These are phyloP conservation scores for Phytophthora chlamydospora DNA, from an alignment of 352 stramenopile species.

Conservation along the genomic window DNA sequence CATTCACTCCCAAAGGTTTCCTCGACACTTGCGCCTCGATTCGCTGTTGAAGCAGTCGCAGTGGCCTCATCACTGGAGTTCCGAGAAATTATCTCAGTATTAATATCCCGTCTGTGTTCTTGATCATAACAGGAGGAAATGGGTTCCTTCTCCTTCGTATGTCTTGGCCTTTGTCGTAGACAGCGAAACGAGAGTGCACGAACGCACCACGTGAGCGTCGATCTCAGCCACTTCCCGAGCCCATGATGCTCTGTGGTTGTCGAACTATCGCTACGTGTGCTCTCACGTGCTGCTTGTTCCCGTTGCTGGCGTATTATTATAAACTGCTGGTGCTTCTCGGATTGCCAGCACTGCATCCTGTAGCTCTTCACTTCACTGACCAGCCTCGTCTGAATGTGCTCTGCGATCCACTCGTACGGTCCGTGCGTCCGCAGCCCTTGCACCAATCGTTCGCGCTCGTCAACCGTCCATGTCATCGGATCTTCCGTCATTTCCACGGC, in stretches of 20 bases:
- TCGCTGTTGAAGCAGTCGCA: not conserved
- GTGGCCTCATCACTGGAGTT: too few relatives aligned
- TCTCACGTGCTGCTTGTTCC: not conserved
- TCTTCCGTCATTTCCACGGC: not conserved
- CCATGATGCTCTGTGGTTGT: not conserved
- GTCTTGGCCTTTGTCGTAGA: not conserved
- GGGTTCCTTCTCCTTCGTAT: too few relatives aligned
- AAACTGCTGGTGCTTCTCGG: not conserved
- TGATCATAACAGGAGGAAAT: too few relatives aligned
- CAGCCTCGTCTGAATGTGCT: not conserved
- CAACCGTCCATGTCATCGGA: constrained; percentile 1
- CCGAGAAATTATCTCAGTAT: too few relatives aligned
- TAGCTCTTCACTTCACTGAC: not conserved
- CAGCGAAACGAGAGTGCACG: constrained; percentile 8
- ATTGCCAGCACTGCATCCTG: constrained; percentile 6
- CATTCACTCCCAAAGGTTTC: not conserved
- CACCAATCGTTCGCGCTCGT: constrained; percentile 6
- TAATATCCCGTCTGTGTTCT: too few relatives aligned
- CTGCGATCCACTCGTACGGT: not conserved
- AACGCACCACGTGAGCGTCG: constrained; percentile 4
- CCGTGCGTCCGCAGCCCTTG: not conserved
- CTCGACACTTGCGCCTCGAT: not conserved
- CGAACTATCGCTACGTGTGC: not conserved
- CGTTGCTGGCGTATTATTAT: not conserved
- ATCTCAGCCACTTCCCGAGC: constrained; percentile 11